Base-by-base conservation (phyloP, 805 yeast species). In the Sugiyamaella marilandica region DNA sequence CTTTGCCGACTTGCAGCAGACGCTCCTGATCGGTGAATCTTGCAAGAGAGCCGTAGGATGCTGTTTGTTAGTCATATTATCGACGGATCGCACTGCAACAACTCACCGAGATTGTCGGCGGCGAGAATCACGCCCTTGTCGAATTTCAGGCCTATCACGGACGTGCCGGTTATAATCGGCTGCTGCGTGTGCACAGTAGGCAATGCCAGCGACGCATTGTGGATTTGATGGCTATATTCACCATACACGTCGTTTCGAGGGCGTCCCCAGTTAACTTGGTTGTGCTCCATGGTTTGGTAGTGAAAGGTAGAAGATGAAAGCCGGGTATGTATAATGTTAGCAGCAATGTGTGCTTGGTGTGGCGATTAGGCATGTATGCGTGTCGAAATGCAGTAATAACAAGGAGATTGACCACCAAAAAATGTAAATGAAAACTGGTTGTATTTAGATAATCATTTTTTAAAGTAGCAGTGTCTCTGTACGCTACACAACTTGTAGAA, bases 81-180 rank as follows among this genome's bases (percentile, higher is more conserved):
- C 29, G 29, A 24, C 7, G 29, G 3, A 24, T 24, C 7, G 29
- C 29, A 24, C 29, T 24, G n/a, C 29, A 13, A 43, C 4, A 14
- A 58, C 68, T n/a, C 45, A 21, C 85, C 96, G 70, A 92, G 72
- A 63, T 87, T 87, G 68, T 94, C 99, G 4, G 99, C 97, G 1
- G 99, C 98, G 70, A 94, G 77, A 36, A 94, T 81, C 45, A 94
- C 84, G 37, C 99, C 99, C 60, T 85, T 86, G 57, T 87, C 76
- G 74, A 84, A 94, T 72, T 91, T 94, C 70, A 92, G 78, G 8
- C 94, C 95, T 61, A 94, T 77, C 19, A 94, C 99, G 34, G 97
- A 89, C 0, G 98, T 88, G 66, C 99, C 98, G 11, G 99, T 94
- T 55, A 94, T 88, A 60, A 87, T 85, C 46, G 99, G 99, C 66